These are phyloP conservation scores for Kitagawia praeruptora DNA, from an alignment of 129 eudicot species.

Conservation along the genomic window DNA sequence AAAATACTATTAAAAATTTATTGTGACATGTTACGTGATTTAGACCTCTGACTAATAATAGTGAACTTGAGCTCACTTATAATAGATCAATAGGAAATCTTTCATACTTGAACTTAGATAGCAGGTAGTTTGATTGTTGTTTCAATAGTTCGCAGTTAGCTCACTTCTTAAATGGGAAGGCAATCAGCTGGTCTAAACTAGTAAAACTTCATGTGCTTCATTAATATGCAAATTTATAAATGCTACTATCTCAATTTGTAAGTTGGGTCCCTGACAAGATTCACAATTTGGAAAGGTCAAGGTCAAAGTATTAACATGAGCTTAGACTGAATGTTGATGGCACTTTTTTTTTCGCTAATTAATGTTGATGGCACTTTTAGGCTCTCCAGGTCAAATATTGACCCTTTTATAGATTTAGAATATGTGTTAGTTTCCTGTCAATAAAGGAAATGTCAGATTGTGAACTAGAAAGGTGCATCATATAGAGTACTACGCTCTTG, in stretches of 20 bases:
- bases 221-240: not conserved
- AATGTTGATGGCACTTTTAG: not conserved
- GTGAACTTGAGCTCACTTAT: too few species aligned
- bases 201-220: not conserved
- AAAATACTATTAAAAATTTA: too few species aligned
- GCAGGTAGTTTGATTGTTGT: not conserved
- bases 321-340: not conserved
- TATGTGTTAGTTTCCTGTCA: not conserved
- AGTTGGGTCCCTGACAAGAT: not conserved
- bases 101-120: not conserved
- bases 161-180: not conserved
- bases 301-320: not conserved
- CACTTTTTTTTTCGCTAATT: too few species aligned
- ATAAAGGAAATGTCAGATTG: not conserved
- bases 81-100: not conserved
- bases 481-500: too few species aligned
- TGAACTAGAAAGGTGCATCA: not conserved
- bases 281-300: not conserved
- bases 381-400: not conserved
- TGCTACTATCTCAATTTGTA: not conserved
- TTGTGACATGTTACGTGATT: too few species aligned
- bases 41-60: too few species aligned
- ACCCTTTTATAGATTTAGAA: not conserved
- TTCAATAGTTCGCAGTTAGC: not conserved
- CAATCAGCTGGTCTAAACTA: not conserved